These are phyloP conservation scores for Dentipellis fragilis DNA, from an alignment of 768 basidiomycete species.

Conservation along the genomic window DNA sequence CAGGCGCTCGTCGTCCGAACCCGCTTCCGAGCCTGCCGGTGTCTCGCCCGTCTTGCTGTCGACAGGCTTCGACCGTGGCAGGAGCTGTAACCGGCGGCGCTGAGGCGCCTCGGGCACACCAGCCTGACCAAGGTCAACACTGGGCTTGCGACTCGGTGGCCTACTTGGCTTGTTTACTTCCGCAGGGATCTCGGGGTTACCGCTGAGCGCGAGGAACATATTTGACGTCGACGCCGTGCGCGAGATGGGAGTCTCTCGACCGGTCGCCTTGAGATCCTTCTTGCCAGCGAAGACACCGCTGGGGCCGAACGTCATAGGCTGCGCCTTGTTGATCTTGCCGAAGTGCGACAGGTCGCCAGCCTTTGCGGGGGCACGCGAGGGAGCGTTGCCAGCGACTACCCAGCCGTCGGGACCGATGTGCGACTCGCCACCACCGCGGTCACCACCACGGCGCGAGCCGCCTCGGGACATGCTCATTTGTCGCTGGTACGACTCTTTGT, in stretches of 20 bases:
- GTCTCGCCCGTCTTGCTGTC: conserved; percentile 25
- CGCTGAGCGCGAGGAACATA: conserved; percentile 82
- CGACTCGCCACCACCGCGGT: conserved; percentile 52
- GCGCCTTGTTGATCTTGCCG: conserved; percentile 68
- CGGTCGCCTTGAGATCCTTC: conserved; percentile 42
- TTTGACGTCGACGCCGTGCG: conserved; percentile 73
- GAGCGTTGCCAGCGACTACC: conserved; percentile 30
- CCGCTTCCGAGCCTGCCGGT: conserved; percentile 39
- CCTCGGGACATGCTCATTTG: conserved; percentile 79
- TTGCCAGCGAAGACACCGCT: conserved; percentile 74
- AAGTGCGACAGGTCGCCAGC: conserved; percentile 83
- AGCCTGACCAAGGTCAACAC: conserved; percentile 37
- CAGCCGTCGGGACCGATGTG: conserved; percentile 67
- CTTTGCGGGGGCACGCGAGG: conserved; percentile 60
- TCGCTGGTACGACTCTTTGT: conserved; percentile 58
- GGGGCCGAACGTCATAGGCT: conserved; percentile 73
- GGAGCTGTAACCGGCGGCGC: conserved; percentile 63
- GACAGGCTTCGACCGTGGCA: conserved; percentile 71
- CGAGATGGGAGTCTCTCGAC: conserved; percentile 58
- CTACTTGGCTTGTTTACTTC: conserved; percentile 51
- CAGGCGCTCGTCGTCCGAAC: conserved; percentile 41
- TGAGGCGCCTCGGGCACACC: conserved; percentile 35
- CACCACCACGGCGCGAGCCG: conserved; percentile 80
- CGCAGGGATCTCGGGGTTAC: conserved; percentile 43
- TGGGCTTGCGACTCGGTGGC: conserved; percentile 39